These are phyloP conservation scores for Penicillium sp. DNA, from an alignment of 2,329 filamentous ascomycete genomes.

Conservation along the genomic window DNA sequence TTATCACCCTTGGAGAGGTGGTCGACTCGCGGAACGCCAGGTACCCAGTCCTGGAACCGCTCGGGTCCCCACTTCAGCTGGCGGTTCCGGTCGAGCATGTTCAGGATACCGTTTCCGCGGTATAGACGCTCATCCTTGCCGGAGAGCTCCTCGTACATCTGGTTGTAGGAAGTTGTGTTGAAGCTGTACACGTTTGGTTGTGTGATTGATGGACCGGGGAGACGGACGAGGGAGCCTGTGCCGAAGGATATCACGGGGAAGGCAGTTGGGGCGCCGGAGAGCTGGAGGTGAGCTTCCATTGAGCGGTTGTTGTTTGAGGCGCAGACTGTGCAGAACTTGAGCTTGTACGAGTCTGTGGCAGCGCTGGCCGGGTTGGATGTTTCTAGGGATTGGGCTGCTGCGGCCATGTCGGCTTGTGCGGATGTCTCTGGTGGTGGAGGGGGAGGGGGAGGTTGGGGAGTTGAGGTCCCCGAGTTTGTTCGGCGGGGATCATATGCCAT, in stretches of 20 bases:
- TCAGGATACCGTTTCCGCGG: slow-evolving; percentile 85
- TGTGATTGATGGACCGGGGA: slow-evolving; percentile 85
- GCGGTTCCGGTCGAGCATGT: slow-evolving; percentile 92
- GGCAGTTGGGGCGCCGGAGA: slow-evolving; percentile 75
- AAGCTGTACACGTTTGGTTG: slow-evolving; percentile 98
- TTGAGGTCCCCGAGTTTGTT: slow-evolving; percentile 48
- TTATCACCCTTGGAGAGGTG: slow-evolving; percentile 67
- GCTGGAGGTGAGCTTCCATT: slow-evolving; percentile 98
- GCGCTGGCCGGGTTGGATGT: slow-evolving; percentile 4
- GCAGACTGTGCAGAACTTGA: slow-evolving; percentile 98
- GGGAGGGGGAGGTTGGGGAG: slow-evolving; percentile 49
- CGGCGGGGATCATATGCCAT: slow-evolving; percentile 56
- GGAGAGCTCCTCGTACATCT: slow-evolving; percentile 89
- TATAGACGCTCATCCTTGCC: slow-evolving; percentile 85
- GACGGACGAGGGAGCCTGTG: slow-evolving; percentile 87
- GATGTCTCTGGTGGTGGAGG: slow-evolving; percentile 43
- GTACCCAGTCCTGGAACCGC: slow-evolving; percentile 95
- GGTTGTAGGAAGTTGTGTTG: slow-evolving; percentile 93
- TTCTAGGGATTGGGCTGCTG: slow-evolving; percentile 10
- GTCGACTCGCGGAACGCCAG: slow-evolving; percentile 79
- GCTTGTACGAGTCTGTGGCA: slow-evolving; percentile 68
- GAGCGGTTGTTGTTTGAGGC: slow-evolving; percentile 98
- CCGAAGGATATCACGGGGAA: slow-evolving; percentile 99
- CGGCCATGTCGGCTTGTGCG: slow-evolving; percentile 26
- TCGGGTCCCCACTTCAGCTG: slow-evolving; percentile 94